phyloP scores from a whole-genome alignment of 768 basidiomycete genomes.

The Tubosaeta sp. region DNA sequence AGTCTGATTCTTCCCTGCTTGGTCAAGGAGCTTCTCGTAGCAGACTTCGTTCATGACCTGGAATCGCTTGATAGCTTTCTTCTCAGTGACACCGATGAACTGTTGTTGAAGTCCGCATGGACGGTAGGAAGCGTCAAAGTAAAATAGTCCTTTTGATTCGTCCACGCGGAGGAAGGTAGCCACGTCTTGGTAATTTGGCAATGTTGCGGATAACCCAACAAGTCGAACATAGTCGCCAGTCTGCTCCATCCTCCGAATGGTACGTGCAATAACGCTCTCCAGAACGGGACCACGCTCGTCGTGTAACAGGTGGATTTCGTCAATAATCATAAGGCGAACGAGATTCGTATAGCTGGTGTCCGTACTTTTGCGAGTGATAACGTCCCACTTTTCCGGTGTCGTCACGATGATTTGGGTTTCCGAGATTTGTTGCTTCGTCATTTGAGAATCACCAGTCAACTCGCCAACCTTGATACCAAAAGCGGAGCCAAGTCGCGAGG shows the following conservation, averaged over 20 bases:
- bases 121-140: slow-evolving; percentile 92
- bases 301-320: slow-evolving; percentile 96
- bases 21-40: slow-evolving; percentile 97
- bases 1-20: slow-evolving; percentile 84
- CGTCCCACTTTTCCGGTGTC: slow-evolving; percentile 99
- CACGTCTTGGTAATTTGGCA: slow-evolving; percentile 99
- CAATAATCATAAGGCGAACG: slow-evolving; percentile 93
- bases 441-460: slow-evolving; percentile 94
- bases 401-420: slow-evolving; percentile 99
- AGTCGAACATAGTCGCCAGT: slow-evolving; percentile 90
- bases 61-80: slow-evolving; percentile 98
- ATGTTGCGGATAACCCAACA: slow-evolving; percentile 91
- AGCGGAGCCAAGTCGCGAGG: slow-evolving; percentile 54
- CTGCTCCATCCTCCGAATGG: slow-evolving; percentile 92
- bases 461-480: slow-evolving; percentile 88
- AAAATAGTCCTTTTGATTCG: slow-evolving; percentile 87
- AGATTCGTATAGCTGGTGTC: slow-evolving; percentile 97
- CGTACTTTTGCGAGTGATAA: slow-evolving; percentile 96
- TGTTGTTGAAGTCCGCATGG: slow-evolving; percentile 96
- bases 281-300: slow-evolving; percentile 98
- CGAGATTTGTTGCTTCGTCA: slow-evolving; percentile 96
- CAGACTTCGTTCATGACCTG: slow-evolving; percentile 99
- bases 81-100: slow-evolving; percentile 97
- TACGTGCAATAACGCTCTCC: slow-evolving; percentile 85
- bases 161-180: slow-evolving; percentile 97